Percentiles rank a stretch among this genome's conserved stretches.
These are phyloP conservation scores for Sphaerosporella brunnea DNA, from an alignment of 495 filamentous ascomycete species.

Conservation along the genomic window DNA sequence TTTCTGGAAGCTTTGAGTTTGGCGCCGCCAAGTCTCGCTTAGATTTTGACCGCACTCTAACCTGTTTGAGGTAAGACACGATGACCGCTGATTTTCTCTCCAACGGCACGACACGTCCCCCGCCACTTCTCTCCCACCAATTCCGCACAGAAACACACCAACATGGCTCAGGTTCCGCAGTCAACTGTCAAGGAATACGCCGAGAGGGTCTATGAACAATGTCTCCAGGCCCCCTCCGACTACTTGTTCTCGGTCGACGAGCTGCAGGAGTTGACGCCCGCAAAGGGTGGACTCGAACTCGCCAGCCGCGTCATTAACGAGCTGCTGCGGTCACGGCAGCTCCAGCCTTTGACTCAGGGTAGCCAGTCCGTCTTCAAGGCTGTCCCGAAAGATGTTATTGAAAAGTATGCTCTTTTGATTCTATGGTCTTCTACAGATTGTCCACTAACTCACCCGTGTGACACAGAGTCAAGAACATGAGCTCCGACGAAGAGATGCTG, in stretches of 20 bases:
- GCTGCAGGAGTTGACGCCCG: constrained; percentile 19
- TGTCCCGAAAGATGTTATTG: constrained; percentile 19
- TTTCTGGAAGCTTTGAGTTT: too few relatives aligned
- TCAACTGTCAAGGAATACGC: constrained; percentile 14
- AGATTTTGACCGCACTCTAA: too few relatives aligned
- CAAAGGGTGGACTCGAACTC: constrained; percentile 19
- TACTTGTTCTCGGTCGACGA: constrained; percentile 24
- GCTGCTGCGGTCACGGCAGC: constrained; percentile 11
- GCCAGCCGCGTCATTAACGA: constrained; percentile 22
- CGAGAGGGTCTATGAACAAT: constrained; percentile 24
- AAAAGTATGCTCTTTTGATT: constrained; percentile 12
- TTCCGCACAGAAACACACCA: too few relatives aligned
- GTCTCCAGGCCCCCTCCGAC: constrained; percentile 23
- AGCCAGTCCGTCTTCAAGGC: constrained; percentile 19
- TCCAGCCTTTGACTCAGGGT: constrained; percentile 21
- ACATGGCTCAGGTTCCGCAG: constrained; percentile 19
- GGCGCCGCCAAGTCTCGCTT: too few relatives aligned
- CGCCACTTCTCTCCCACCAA: too few relatives aligned
- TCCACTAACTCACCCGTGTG: not conserved
- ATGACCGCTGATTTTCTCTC: too few relatives aligned
- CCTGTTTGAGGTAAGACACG: too few relatives aligned
- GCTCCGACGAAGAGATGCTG: constrained; percentile 54
- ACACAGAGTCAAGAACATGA: constrained; percentile 24
- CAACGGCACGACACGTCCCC: too few relatives aligned
- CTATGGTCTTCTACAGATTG: not conserved